These are phyloP conservation scores for Pluteus cervinus DNA, from an alignment of 768 basidiomycete genomes.

Conservation along the genomic window DNA sequence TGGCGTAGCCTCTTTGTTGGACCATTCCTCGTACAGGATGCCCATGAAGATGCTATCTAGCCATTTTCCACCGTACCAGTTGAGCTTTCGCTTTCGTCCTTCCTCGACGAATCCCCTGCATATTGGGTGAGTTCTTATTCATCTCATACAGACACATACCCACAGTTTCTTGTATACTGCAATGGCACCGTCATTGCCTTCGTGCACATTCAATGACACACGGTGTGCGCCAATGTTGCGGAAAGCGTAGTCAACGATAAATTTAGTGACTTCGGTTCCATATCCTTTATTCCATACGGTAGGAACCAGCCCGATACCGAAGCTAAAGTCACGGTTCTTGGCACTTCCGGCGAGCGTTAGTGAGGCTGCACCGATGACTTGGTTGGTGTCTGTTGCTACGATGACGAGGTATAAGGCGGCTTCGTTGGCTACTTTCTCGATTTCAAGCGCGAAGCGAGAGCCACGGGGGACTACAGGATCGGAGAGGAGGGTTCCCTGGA, in stretches of 20 bases:
- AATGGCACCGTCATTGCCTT: slow-evolving; percentile 11
- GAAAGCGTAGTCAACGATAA: slow-evolving; percentile 13
- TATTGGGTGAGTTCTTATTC: background rate
- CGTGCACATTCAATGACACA: slow-evolving; percentile 17
- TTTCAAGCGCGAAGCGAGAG: too few species aligned
- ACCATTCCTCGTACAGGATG: slow-evolving; percentile 34
- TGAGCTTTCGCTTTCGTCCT: slow-evolving; percentile 27
- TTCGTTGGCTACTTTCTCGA: slow-evolving; percentile 13
- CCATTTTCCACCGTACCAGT: slow-evolving; percentile 30
- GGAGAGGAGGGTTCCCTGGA: slow-evolving; percentile 12
- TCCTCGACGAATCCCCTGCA: slow-evolving; percentile 34
- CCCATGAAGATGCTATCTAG: slow-evolving; percentile 32
- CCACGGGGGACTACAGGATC: slow-evolving; percentile 16
- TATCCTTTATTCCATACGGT: slow-evolving; percentile 20
- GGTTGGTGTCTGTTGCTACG: slow-evolving; percentile 12
- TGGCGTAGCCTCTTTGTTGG: background rate
- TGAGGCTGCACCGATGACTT: slow-evolving; percentile 14
- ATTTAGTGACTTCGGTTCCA: slow-evolving; percentile 10
- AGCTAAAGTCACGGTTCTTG: slow-evolving; percentile 19
- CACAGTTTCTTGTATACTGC: slow-evolving; percentile 24
- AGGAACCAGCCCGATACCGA: slow-evolving; percentile 17
- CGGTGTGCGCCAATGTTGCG: slow-evolving; percentile 16
- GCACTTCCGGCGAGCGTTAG: slow-evolving; percentile 10
- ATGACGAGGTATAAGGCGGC: slow-evolving; percentile 15
- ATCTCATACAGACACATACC: slow-evolving; percentile 4